phyloP scores from a whole-genome alignment of 441 rosid genomes.

The Iberis amara region DNA sequence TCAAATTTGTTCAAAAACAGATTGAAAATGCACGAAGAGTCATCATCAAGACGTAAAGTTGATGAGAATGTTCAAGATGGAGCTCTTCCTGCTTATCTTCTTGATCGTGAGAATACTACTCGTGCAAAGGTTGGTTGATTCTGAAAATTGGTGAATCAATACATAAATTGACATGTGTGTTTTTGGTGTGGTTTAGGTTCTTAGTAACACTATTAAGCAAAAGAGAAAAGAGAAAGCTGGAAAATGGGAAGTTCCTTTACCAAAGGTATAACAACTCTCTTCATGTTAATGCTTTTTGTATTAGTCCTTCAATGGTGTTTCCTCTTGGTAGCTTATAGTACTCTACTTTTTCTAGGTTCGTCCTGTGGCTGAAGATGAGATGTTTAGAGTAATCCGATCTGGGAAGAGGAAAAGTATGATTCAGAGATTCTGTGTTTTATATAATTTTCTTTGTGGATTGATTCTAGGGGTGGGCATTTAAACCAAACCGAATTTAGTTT shows the following conservation, averaged over 20 bases:
- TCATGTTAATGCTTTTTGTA: neutral
- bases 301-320: too few relatives aligned
- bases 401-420: conserved; percentile 71
- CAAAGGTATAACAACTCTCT: conserved; percentile 47
- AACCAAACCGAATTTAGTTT: too few relatives aligned
- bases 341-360: conserved; percentile 49
- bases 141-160: neutral
- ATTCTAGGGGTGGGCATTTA: neutral
- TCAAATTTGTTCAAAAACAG: conserved; percentile 28
- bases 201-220: conserved; percentile 87
- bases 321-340: neutral
- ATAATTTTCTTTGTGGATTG: neutral
- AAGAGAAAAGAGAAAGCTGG: conserved; percentile 97
- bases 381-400: conserved; percentile 80
- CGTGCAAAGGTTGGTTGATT: conserved; percentile 59
- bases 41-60: conserved; percentile 69
- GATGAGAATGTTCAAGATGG: conserved; percentile 84
- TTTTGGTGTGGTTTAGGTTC: conserved; percentile 39
- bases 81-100: conserved; percentile 87
- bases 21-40: conserved; percentile 83
- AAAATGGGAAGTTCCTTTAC: conserved; percentile 94
- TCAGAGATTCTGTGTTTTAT: conserved; percentile 1
- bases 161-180: conserved; percentile 7
- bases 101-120: conserved; percentile 79
- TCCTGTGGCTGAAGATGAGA: conserved; percentile 95